Conservation (phyloP, 2,329 filamentous ascomycete genomes). For the Venturia carpophila region DNA sequence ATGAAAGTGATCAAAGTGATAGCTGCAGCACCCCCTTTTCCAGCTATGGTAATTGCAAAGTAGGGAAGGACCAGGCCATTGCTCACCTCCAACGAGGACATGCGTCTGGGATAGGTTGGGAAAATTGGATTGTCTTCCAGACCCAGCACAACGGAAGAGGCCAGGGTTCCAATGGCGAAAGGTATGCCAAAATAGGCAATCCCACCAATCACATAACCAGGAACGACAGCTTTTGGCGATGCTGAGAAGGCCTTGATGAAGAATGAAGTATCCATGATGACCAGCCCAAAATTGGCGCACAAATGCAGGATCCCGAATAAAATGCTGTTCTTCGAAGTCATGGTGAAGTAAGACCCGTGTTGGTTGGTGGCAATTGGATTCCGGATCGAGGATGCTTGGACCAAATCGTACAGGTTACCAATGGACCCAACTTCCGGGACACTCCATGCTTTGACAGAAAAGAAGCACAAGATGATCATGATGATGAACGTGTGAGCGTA, state of each 20-base stretch:
- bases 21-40: constrained; percentile 33
- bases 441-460: constrained; percentile 41
- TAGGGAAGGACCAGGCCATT: constrained; percentile 34
- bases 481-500: constrained; percentile 43
- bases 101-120: constrained; percentile 45
- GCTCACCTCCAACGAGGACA: constrained; percentile 33
- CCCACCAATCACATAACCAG: constrained; percentile 32
- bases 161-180: constrained; percentile 46
- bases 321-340: constrained; percentile 45
- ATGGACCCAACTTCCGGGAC: constrained; percentile 43
- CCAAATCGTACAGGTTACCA: constrained; percentile 42
- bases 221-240: constrained; percentile 24
- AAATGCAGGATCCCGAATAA: constrained; percentile 45
- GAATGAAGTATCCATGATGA: constrained; percentile 46
- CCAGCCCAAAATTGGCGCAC: constrained; percentile 44
- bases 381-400: constrained; percentile 38
- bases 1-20: constrained; percentile 36
- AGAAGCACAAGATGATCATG: constrained; percentile 45
- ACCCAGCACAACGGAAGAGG: constrained; percentile 42
- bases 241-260: constrained; percentile 48
- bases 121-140: constrained; percentile 43
- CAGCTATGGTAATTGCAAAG: constrained; percentile 33
- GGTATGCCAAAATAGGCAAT: constrained; percentile 49
- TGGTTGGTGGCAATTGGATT: constrained; percentile 46
- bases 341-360: constrained; percentile 48